Percentiles rank a stretch among this genome's conserved stretches.
Conservation (phyloP, 2,329 filamentous ascomycete species). For the Cordyceps pruinosa region DNA sequence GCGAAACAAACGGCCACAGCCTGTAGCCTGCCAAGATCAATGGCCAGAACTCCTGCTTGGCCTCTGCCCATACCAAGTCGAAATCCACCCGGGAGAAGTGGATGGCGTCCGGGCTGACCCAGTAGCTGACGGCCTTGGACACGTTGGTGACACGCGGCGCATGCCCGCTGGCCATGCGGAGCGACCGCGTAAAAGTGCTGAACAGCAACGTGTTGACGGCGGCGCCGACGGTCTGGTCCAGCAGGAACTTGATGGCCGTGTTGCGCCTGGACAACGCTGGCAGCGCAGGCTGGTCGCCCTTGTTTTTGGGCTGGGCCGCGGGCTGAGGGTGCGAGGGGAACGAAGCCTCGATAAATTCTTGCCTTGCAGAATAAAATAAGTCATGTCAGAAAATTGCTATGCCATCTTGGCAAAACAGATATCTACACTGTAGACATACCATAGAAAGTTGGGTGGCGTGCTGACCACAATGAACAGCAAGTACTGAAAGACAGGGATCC, state of each 20-base stretch:
- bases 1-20: constrained; percentile 64
- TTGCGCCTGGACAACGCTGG: constrained; percentile 52
- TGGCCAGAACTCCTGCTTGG: constrained; percentile 51
- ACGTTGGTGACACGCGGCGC: constrained; percentile 32
- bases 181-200: constrained; percentile 50
- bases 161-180: constrained; percentile 43
- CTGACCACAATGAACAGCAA: constrained; percentile 64
- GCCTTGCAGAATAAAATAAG: constrained; percentile 36
- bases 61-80: constrained; percentile 34
- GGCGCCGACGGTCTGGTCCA: constrained; percentile 64
- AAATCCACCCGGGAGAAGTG: constrained; percentile 41
- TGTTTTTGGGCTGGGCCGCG: constrained; percentile 28
- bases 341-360: constrained; percentile 65
- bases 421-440: constrained; percentile 40
- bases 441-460: constrained; percentile 77
- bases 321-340: constrained; percentile 60
- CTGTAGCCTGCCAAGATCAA: constrained; percentile 61
- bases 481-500: constrained; percentile 67
- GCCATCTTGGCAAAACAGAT: neutral
- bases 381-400: neutral
- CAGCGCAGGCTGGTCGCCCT: constrained; percentile 34
- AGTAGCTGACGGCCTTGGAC: constrained; percentile 27
- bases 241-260: constrained; percentile 57
- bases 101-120: constrained; percentile 33
- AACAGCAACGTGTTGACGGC: constrained; percentile 59